phyloP scores from a whole-genome alignment of 1,284 basidiomycete species.

The Fomitopsis pinicola region DNA sequence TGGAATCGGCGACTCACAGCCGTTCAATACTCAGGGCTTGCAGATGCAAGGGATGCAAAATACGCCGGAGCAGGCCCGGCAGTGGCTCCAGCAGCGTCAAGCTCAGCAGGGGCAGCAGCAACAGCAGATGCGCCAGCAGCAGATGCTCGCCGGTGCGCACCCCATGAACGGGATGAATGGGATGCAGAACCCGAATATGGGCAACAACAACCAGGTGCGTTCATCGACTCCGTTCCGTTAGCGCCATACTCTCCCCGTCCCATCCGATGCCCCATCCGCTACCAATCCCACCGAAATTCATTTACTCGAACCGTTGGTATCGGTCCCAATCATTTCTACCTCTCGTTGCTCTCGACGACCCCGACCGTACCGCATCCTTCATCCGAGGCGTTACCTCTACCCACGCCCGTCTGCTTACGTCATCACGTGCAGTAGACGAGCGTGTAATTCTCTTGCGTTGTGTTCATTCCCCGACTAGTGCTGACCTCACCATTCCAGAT shows the following conservation, averaged over 20 bases:
- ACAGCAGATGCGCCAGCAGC: slow-evolving; percentile 30
- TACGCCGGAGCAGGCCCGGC: slow-evolving; percentile 43
- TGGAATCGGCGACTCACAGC: slow-evolving; percentile 27
- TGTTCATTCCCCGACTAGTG: neutral
- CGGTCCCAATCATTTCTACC: neutral
- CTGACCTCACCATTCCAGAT: slow-evolving; percentile 26
- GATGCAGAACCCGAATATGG: neutral
- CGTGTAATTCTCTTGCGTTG: neutral
- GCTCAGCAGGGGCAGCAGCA: slow-evolving; percentile 38
- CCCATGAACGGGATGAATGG: neutral
- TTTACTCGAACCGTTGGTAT: too few species aligned
- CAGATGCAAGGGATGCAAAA: slow-evolving; percentile 28
- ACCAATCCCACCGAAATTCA: neutral
- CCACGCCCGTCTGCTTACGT: slow-evolving; percentile 17
- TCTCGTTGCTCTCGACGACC: neutral
- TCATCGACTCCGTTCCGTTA: neutral
- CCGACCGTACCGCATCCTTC: slow-evolving; percentile 8
- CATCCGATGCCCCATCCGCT: neutral
- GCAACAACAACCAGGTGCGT: slow-evolving; percentile 41
- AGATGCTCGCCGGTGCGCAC: slow-evolving; percentile 15
- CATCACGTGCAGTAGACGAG: slow-evolving; percentile 8
- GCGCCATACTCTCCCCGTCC: neutral
- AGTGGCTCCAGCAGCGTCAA: slow-evolving; percentile 50
- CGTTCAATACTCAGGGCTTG: slow-evolving; percentile 36
- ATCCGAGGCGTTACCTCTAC: slow-evolving; percentile 4